A percentile compares a stretch with the other conserved stretches of the same genome.
These are phyloP conservation scores for Triticum timopheevii DNA, from an alignment of 176 grass and related monocot genomes.

Conservation along the genomic window DNA sequence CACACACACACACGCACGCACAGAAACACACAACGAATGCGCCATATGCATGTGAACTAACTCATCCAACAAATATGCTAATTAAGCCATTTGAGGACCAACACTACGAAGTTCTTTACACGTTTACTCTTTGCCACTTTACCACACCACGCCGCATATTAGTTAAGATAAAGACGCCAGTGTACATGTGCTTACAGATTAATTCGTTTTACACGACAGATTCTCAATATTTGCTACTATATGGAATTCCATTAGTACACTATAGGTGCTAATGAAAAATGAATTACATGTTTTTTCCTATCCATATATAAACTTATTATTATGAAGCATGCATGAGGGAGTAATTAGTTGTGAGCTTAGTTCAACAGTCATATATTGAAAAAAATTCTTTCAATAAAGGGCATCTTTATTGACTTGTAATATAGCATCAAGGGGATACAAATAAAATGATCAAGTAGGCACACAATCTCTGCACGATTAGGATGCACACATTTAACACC, in stretches of 20 bases:
- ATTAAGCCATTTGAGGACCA: background rate
- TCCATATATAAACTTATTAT: background rate
- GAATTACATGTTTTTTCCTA: background rate
- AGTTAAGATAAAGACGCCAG: background rate
- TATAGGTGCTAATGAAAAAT: background rate
- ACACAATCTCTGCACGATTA: too few relatives aligned
- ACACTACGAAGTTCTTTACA: background rate
- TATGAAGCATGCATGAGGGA: too few relatives aligned
- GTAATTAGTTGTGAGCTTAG: background rate
- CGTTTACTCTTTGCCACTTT: background rate
- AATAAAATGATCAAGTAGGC: background rate
- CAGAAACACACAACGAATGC: background rate
- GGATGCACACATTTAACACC: too few relatives aligned
- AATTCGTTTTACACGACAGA: background rate
- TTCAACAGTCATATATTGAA: background rate
- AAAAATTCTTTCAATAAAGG: too few relatives aligned
- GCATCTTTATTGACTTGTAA: too few relatives aligned
- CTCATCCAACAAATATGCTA: background rate
- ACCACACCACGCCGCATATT: background rate
- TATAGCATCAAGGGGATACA: too few relatives aligned
- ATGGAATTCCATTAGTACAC: background rate
- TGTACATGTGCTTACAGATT: background rate
- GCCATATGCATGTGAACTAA: conserved; percentile 13
- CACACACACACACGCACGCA: background rate
- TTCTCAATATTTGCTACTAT: background rate